Evolutionary conservation across 2,329 filamentous ascomycete genomes (phyloP).

Genomic region (Dichotomopilus funicola): DNA sequence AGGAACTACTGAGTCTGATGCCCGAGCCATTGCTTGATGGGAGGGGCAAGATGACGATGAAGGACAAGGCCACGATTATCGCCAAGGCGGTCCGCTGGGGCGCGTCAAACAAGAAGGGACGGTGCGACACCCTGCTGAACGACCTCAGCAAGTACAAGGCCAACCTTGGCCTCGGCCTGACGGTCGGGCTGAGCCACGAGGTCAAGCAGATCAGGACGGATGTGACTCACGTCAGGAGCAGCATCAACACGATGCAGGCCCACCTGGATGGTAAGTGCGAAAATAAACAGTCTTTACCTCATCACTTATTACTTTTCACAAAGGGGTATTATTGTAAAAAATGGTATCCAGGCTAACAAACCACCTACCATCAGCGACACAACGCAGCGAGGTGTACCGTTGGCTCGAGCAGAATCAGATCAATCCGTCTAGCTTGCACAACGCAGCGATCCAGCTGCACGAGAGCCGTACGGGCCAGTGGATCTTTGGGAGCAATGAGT

Average conservation of each 20-base stretch:
- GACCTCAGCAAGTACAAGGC: constrained; percentile 1
- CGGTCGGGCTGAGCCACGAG: neutral
- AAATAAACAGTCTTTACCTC: neutral
- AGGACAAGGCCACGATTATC: no score
- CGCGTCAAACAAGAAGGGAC: neutral
- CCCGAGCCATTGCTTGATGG: neutral
- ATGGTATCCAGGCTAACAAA: neutral
- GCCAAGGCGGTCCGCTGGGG: constrained; percentile 1
- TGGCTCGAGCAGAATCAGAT: neutral
- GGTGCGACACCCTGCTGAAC: neutral
- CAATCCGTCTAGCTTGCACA: constrained; percentile 3
- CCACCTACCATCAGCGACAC: neutral
- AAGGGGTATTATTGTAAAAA: neutral
- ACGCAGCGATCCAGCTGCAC: neutral
- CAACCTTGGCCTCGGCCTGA: constrained; percentile 1
- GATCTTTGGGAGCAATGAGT: neutral
- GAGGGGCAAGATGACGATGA: no score
- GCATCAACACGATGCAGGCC: constrained; percentile 1
- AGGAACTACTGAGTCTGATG: constrained; percentile 1
- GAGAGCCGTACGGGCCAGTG: constrained; percentile 1
- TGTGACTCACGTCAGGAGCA: constrained; percentile 1
- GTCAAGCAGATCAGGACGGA: neutral
- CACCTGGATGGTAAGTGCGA: constrained; percentile 2
- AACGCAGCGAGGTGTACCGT: neutral
- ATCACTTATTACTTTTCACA: no score